A percentile compares a stretch with the other conserved stretches of the same genome.
phyloP scores from a whole-genome alignment of 345 rosid genomes.

The Brassica juncea region DNA sequence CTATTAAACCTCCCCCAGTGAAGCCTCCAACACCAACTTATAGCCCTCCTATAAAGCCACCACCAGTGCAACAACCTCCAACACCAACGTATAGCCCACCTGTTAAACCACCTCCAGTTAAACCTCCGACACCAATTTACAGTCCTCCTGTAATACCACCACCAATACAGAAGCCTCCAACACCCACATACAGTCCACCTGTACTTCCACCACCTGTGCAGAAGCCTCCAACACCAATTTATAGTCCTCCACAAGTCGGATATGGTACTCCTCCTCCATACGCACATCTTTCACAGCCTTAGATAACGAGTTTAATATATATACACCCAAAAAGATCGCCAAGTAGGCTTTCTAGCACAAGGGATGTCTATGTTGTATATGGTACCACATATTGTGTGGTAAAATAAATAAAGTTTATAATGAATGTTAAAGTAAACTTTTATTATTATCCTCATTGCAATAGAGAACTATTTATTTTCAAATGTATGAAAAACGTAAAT shows the following conservation, averaged over 20 bases:
- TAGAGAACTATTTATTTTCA: not conserved
- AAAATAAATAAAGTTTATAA: conserved; percentile 35
- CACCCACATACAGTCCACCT: not conserved
- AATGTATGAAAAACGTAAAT: not conserved
- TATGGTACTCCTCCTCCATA: conserved; percentile 42
- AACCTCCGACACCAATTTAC: conserved; percentile 15
- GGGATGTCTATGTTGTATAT: conserved; percentile 21
- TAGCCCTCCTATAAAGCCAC: not conserved
- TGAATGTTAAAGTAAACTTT: not conserved
- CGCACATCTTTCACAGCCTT: conserved; percentile 2
- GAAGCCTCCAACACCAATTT: conserved; percentile 23
- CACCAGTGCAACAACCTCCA: not conserved
- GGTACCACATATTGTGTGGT: conserved; percentile 14
- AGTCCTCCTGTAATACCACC: conserved; percentile 9
- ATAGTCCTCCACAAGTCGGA: conserved; percentile 33
- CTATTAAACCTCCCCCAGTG: not conserved
- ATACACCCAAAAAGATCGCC: not conserved
- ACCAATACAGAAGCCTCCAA: conserved; percentile 14
- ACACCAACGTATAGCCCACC: conserved; percentile 19
- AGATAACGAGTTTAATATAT: not conserved
- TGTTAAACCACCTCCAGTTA: not conserved
- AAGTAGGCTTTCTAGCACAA: conserved; percentile 11
- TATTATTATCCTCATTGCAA: not conserved
- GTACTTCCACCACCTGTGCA: not conserved
- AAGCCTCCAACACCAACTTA: conserved; percentile 17